Percentiles rank a stretch among this genome's conserved stretches.
These are phyloP conservation scores for Trypanosoma vivax DNA, from an alignment of 208 protist genomes.

Conservation along the genomic window DNA sequence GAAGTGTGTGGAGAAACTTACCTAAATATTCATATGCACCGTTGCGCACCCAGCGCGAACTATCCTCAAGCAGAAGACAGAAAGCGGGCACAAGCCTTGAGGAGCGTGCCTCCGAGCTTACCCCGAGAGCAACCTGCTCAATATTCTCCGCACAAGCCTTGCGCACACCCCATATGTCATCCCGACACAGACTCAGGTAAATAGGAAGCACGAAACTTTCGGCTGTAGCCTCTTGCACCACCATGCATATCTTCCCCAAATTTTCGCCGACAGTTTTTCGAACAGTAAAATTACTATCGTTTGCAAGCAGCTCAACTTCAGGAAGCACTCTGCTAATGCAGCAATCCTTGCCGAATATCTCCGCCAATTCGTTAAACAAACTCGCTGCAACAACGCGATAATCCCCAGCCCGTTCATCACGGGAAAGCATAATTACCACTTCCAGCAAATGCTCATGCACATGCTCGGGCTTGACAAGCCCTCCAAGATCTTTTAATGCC, in stretches of 20 bases:
- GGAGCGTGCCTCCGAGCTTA: conserved; percentile 53
- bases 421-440: conserved; percentile 86
- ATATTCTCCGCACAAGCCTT: conserved; percentile 91
- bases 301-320: conserved; percentile 79
- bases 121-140: conserved; percentile 52
- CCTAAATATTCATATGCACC: conserved; percentile 88
- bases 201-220: conserved; percentile 70
- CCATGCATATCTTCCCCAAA: conserved; percentile 59
- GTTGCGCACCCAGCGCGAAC: conserved; percentile 91
- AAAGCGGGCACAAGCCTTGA: conserved; percentile 65
- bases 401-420: conserved; percentile 93
- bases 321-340: conserved; percentile 68
- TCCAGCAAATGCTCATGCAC: conserved; percentile 82
- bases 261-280: conserved; percentile 81
- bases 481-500: conserved; percentile 74
- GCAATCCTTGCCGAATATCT: conserved; percentile 60
- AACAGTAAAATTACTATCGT: conserved; percentile 87
- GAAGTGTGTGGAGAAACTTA: conserved; percentile 88
- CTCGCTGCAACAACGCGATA: conserved; percentile 90
- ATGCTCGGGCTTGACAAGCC: conserved; percentile 75
- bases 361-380: conserved; percentile 85
- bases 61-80: conserved; percentile 69
- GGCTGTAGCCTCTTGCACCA: conserved; percentile 43
- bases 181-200: conserved; percentile 86
- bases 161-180: conserved; percentile 95